These are phyloP conservation scores for Penicillium alfredii DNA, from an alignment of 495 filamentous ascomycete genomes.

Conservation along the genomic window DNA sequence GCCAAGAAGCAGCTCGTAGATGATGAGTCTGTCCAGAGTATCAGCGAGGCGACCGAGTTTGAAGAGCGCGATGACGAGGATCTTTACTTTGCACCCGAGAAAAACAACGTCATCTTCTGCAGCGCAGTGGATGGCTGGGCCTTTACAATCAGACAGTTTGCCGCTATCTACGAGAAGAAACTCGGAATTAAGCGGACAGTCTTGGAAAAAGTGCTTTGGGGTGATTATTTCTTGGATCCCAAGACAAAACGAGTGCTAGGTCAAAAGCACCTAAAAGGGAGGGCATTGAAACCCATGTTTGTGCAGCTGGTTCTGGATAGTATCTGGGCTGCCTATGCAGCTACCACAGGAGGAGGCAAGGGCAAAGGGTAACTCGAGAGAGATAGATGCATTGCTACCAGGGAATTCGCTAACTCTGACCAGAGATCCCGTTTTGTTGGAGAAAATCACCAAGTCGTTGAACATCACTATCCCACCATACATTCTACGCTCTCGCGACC, in stretches of 20 bases:
- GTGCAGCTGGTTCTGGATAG: slow-evolving; percentile 94
- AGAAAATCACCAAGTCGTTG: slow-evolving; percentile 93
- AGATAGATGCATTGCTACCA: slow-evolving; percentile 6
- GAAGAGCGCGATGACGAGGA: slow-evolving; percentile 95
- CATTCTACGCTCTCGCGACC: slow-evolving; percentile 77
- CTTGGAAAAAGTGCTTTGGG: slow-evolving; percentile 94
- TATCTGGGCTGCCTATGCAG: slow-evolving; percentile 95
- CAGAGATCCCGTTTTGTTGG: slow-evolving; percentile 73
- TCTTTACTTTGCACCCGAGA: slow-evolving; percentile 96
- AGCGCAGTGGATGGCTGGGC: slow-evolving; percentile 98
- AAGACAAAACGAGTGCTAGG: slow-evolving; percentile 92
- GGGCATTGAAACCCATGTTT: slow-evolving; percentile 92
- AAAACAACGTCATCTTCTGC: slow-evolving; percentile 98
- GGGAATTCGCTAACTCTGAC: slow-evolving; percentile 21
- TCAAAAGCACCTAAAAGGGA: slow-evolving; percentile 87
- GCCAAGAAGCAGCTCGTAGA: slow-evolving; percentile 38
- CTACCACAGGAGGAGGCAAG: slow-evolving; percentile 73
- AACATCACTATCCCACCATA: slow-evolving; percentile 77
- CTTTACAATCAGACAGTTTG: slow-evolving; percentile 93
- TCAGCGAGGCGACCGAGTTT: slow-evolving; percentile 51
- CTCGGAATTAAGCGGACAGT: slow-evolving; percentile 87
- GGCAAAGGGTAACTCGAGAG: slow-evolving; percentile 63
- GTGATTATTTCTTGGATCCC: slow-evolving; percentile 92
- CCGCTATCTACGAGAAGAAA: slow-evolving; percentile 90
- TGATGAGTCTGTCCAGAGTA: slow-evolving; percentile 42